phyloP scores from a whole-genome alignment of 1,284 basidiomycete genomes.

The Lignosus rhinocerotis region DNA sequence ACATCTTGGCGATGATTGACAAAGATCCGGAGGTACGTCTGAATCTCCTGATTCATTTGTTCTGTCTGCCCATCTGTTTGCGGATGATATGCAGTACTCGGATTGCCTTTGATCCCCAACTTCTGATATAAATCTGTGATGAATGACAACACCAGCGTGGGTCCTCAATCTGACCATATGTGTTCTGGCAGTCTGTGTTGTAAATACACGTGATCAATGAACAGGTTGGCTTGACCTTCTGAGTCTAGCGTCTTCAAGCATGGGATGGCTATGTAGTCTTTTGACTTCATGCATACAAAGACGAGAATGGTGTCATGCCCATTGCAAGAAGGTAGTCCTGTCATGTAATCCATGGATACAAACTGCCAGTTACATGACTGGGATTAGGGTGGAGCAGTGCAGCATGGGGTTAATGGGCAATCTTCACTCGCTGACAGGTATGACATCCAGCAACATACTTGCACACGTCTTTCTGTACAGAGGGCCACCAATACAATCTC shows the following conservation, averaged over 20 bases:
- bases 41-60: slow-evolving; percentile 33
- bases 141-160: slow-evolving; percentile 32
- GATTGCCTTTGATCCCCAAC: slow-evolving; percentile 7
- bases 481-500: slow-evolving; percentile 38
- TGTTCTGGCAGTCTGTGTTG: slow-evolving; percentile 31
- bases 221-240: slow-evolving; percentile 1
- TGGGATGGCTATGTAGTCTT: slow-evolving; percentile 5
- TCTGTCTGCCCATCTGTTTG: slow-evolving; percentile 22
- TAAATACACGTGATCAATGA: slow-evolving; percentile 21
- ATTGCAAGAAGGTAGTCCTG: slow-evolving; percentile 34
- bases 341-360: slow-evolving; percentile 40
- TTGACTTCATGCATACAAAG: slow-evolving; percentile 16
- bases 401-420: background rate
- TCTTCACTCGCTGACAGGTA: slow-evolving; percentile 41
- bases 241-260: slow-evolving; percentile 7
- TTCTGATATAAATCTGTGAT: slow-evolving; percentile 3
- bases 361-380: background rate
- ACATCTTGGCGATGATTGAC: slow-evolving; percentile 32
- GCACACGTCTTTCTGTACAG: slow-evolving; percentile 29
- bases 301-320: slow-evolving; percentile 28
- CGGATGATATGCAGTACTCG: slow-evolving; percentile 33
- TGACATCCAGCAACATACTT: slow-evolving; percentile 41
- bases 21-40: slow-evolving; percentile 27
- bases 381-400: slow-evolving; percentile 13
- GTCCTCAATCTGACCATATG: slow-evolving; percentile 39